Evolutionary conservation across 1,284 basidiomycete species (phyloP).

Genomic region (Spongispora temasekensis): DNA sequence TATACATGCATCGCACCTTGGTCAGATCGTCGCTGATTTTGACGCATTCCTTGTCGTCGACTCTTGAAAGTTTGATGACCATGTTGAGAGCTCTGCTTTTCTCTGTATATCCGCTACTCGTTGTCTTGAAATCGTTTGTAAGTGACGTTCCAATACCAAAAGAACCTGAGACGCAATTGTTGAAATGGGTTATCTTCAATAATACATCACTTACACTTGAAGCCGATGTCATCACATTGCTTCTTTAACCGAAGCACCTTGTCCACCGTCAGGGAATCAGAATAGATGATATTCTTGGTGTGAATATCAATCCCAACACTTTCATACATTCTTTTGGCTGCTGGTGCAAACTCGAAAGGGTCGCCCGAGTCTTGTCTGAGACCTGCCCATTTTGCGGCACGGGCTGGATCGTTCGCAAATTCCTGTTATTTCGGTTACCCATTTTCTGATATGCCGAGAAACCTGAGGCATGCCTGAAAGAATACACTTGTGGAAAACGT

Average conservation of each 20-base stretch:
- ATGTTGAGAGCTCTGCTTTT: conserved; percentile 87
- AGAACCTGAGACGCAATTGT: conserved; percentile 44
- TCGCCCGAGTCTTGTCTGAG: conserved; percentile 94
- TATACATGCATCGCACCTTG: conserved; percentile 58
- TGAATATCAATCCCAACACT: conserved; percentile 63
- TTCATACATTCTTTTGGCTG: conserved; percentile 54
- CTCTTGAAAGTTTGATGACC: conserved; percentile 85
- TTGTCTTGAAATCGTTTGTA: conserved; percentile 80
- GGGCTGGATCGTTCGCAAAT: neutral
- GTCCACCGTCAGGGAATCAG: conserved; percentile 76
- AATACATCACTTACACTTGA: conserved; percentile 54
- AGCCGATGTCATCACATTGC: conserved; percentile 73
- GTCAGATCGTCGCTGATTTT: conserved; percentile 91
- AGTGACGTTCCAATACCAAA: conserved; percentile 93
- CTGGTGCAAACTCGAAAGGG: conserved; percentile 74
- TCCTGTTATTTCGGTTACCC: neutral
- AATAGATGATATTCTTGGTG: conserved; percentile 79
- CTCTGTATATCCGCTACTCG: conserved; percentile 52
- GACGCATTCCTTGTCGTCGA: conserved; percentile 76
- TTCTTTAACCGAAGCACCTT: conserved; percentile 70
- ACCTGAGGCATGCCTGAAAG: conserved; percentile 57
- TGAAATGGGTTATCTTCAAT: neutral
- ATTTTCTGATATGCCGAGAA: no score
- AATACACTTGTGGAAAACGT: conserved; percentile 88
- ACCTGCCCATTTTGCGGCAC: conserved; percentile 57